Evolutionary conservation across 2,329 filamentous ascomycete species (phyloP).

Genomic region (Sporothrix mexicana): DNA sequence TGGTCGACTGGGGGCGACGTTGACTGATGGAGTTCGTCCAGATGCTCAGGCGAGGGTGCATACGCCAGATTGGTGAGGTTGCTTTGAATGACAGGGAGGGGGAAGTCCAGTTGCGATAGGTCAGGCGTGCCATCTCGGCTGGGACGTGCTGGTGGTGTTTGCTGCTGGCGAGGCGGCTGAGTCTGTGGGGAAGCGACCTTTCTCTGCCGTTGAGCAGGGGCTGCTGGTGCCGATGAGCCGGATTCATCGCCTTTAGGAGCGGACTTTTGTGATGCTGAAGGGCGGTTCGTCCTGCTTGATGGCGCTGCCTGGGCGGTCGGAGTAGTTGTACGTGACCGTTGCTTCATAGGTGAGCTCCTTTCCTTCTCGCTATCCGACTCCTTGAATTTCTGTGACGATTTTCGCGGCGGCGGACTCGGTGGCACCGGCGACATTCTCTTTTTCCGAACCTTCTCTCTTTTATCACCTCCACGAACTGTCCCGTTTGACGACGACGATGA

Average conservation of each 20-base stretch:
- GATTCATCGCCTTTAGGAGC: conserved; percentile 3
- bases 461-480: conserved; percentile 63
- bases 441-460: conserved; percentile 52
- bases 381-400: conserved; percentile 63
- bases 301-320: conserved; percentile 37
- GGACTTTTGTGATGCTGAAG: conserved; percentile 36
- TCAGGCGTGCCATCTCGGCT: conserved; percentile 72
- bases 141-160: conserved; percentile 62
- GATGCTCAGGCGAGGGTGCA: conserved; percentile 55
- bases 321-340: conserved; percentile 34
- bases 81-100: conserved; percentile 65
- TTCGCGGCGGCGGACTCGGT: conserved; percentile 66
- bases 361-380: conserved; percentile 47
- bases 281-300: conserved; percentile 32
- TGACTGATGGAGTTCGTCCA: conserved; percentile 47
- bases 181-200: conserved; percentile 40
- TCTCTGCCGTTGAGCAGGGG: conserved; percentile 36
- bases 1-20: conserved; percentile 39
- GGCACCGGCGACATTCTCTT: conserved; percentile 56
- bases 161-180: conserved; percentile 38
- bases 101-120: conserved; percentile 60
- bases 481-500: conserved; percentile 69
- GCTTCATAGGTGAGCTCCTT: conserved; percentile 48
- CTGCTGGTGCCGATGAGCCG: conserved; percentile 39
- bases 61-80: conserved; percentile 65